Conservation (phyloP, 306 rosid species). For the Cyclanthera cordifolia region DNA sequence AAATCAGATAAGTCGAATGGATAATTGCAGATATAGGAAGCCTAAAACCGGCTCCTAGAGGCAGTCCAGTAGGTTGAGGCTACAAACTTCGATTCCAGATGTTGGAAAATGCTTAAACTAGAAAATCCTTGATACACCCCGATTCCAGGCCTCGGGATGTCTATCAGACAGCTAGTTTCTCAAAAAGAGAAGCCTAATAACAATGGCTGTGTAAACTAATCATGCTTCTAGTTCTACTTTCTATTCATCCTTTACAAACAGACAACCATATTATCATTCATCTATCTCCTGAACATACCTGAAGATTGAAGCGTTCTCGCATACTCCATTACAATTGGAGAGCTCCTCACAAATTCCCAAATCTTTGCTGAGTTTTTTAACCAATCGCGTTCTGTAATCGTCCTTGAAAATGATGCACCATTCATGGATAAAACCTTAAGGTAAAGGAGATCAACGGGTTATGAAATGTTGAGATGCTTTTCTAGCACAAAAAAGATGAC, state of each 20-base stretch:
- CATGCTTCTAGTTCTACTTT: not conserved
- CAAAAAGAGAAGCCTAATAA: not conserved
- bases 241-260: not conserved
- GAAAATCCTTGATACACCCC: no score
- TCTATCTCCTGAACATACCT: constrained; percentile 59
- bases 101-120: no score
- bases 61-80: no score
- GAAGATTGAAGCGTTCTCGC: constrained; percentile 53
- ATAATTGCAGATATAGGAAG: not conserved
- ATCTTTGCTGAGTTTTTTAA: constrained; percentile 70
- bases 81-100: no score
- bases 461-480: not conserved
- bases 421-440: constrained; percentile 61
- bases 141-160: no score
- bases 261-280: not conserved
- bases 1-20: not conserved
- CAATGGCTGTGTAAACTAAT: not conserved
- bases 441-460: not conserved
- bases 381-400: constrained; percentile 81
- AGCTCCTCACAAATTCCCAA: constrained; percentile 72
- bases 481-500: no score
- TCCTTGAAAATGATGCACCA: constrained; percentile 43
- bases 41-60: no score
- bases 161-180: no score
- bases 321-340: constrained; percentile 59